A percentile compares a stretch with the other conserved stretches of the same genome.
These are phyloP conservation scores for Cyclospora cayetanensis DNA, from an alignment of 169 alveolate genomes.

Conservation along the genomic window DNA sequence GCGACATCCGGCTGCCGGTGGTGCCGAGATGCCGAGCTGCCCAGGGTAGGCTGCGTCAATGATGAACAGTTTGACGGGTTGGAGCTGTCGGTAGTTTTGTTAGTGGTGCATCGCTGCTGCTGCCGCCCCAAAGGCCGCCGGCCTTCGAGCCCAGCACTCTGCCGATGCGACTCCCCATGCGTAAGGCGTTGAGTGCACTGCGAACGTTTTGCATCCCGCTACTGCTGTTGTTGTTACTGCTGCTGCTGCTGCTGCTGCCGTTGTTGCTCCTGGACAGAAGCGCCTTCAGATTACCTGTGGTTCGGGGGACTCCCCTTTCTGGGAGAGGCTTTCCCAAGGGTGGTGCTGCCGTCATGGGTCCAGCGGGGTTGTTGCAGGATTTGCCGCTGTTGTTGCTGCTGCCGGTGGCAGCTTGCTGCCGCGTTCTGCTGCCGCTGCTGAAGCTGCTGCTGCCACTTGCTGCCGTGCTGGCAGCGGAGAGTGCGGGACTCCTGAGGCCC, in stretches of 20 bases:
- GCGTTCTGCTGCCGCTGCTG: slow-evolving; percentile 10
- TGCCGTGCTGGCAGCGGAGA: slow-evolving; percentile 7
- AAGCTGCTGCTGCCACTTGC: background rate
- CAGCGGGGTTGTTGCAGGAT: background rate
- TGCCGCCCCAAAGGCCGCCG: slow-evolving; percentile 1
- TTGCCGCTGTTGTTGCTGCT: background rate
- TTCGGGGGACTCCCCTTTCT: too few relatives aligned
- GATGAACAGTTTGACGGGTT: background rate
- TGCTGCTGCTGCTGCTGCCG: slow-evolving; percentile 9
- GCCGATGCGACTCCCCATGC: background rate
- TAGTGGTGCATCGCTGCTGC: background rate
- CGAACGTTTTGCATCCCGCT: too few relatives aligned
- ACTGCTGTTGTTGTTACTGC: too few relatives aligned
- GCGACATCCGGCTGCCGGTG: background rate
- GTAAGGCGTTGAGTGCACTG: background rate
- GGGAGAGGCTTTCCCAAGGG: too few relatives aligned
- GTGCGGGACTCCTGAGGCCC: background rate
- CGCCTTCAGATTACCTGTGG: background rate
- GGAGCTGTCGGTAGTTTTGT: background rate
- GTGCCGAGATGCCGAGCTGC: background rate
- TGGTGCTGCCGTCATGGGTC: background rate
- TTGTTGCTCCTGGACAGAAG: background rate
- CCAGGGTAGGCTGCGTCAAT: too few relatives aligned
- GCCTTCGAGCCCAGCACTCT: background rate
- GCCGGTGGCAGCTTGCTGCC: background rate